These are phyloP conservation scores for Ceratocystis diversiconidia DNA, from an alignment of 2,329 filamentous ascomycete genomes.

Conservation along the genomic window DNA sequence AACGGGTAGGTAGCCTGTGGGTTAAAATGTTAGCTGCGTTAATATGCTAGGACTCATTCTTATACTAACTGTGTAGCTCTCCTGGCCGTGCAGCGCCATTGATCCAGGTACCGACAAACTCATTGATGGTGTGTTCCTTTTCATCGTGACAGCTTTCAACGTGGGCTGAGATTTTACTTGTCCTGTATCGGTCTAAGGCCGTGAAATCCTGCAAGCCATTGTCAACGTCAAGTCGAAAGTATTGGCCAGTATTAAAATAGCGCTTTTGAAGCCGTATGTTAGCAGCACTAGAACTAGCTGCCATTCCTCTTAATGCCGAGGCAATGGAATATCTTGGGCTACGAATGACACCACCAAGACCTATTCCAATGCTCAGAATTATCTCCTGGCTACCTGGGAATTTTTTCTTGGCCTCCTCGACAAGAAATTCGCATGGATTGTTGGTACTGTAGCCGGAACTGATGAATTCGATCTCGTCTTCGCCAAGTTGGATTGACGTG, in stretches of 20 bases:
- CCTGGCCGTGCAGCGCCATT: no score
- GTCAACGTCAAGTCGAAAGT: slow-evolving; percentile 23
- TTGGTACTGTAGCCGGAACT: slow-evolving; percentile 25
- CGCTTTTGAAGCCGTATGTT: slow-evolving; percentile 12
- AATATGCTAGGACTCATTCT: not conserved
- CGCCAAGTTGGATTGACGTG: slow-evolving; percentile 23
- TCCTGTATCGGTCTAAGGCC: slow-evolving; percentile 22
- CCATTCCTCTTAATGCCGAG: not conserved
- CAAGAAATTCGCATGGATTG: slow-evolving; percentile 24
- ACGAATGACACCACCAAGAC: slow-evolving; percentile 20
- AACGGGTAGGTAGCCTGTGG: not conserved
- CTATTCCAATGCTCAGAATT: slow-evolving; percentile 23
- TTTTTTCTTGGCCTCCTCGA: slow-evolving; percentile 22
- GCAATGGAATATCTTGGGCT: slow-evolving; percentile 6
- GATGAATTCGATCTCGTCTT: slow-evolving; percentile 23
- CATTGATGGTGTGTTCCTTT: not conserved
- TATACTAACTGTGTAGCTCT: not conserved
- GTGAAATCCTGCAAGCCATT: slow-evolving; percentile 22
- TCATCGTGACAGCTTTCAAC: slow-evolving; percentile 20
- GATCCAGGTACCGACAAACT: not conserved
- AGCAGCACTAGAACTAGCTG: not conserved
- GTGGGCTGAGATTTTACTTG: slow-evolving; percentile 21
- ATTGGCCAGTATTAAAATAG: slow-evolving; percentile 19
- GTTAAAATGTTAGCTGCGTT: not conserved
- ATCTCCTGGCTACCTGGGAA: slow-evolving; percentile 20